Evolutionary conservation across 176 grass and related monocot genomes (phyloP), one percentile per base, ranked within the genome.

Genomic region (sorghum (Sorghum bicolor)): DNA sequence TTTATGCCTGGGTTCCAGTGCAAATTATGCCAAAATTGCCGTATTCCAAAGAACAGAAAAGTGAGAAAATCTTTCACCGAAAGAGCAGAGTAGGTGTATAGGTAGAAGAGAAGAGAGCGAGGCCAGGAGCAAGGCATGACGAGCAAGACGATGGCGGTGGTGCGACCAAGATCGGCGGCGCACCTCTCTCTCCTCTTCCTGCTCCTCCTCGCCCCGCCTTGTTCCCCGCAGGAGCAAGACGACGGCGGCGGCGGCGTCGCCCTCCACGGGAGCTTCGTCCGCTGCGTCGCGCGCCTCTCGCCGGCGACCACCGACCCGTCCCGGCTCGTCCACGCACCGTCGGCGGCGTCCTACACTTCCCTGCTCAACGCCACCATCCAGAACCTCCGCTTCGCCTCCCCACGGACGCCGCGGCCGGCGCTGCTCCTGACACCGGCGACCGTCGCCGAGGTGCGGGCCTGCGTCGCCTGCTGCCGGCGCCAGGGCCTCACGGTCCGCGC

Each of bases 371-470:
- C 86, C 37, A 93, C 91, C 26, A 87, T 96, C 70, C 86, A 83
- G 68, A 93, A 96, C 86, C 88, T 96, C 33, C 87, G 88, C 41
- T 93, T 96, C 76, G 5, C 87, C 11, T 78, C 81, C 14, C 61
- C 67, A 17, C 13, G 2, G 11, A 88, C 85, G 17, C 76, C 67
- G 12, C 48, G 73, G 15, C 91, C 88, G 24, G 60, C 61, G 53
- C 83, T 96, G 70, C 76, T 93, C 36, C 48, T 93, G 20, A 79
- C 83, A 17, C 94, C 94, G 4, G 25, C 28, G 22, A 72, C 74
- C 77, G 44, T 58, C 19, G 5, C 16, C 8, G 76, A 93, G 82
- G 43, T 60, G 17, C 91, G 29, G 68, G 78, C 88, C 4, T 89
- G 74, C 48, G 86, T 93, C 15, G 79, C 86, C 26, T 93, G 86